Percentiles rank a stretch among this genome's conserved stretches.
phyloP scores from a whole-genome alignment of 1,139 yeast genomes.

The Saccharomyces pastorianus region DNA sequence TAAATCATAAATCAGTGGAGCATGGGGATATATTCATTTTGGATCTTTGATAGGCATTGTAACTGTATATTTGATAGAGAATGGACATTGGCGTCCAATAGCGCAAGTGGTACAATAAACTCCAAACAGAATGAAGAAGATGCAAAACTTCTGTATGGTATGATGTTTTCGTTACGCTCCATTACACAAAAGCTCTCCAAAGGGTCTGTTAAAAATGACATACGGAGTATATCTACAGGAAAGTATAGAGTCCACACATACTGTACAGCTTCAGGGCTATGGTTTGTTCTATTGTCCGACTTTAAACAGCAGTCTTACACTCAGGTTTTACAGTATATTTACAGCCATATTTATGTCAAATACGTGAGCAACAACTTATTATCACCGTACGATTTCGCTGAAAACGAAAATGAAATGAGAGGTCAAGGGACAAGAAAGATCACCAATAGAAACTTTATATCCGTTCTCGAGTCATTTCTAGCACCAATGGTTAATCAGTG shows the following conservation, averaged over 20 bases:
- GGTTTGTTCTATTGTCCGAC: conserved; percentile 70
- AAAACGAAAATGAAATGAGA: conserved; percentile 23
- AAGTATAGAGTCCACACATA: conserved; percentile 68
- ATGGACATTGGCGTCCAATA: conserved; percentile 35
- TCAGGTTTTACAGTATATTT: conserved; percentile 55
- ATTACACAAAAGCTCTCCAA: conserved; percentile 54
- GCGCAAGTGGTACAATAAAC: conserved; percentile 43
- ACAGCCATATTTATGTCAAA: conserved; percentile 58
- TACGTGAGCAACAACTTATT: conserved; percentile 55
- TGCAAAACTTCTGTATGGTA: conserved; percentile 81
- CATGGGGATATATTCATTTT: conserved; percentile 67
- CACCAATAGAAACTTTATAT: conserved; percentile 24
- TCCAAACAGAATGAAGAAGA: conserved; percentile 52
- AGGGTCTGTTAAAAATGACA: conserved; percentile 37
- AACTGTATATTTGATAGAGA: conserved; percentile 67
- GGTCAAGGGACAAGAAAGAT: conserved; percentile 30
- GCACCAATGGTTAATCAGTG: conserved; percentile 26
- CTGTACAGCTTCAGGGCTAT: conserved; percentile 72
- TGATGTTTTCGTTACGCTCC: conserved; percentile 69
- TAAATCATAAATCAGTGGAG: background rate
- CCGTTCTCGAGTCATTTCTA: conserved; percentile 25
- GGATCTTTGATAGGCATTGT: conserved; percentile 86
- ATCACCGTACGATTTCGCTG: conserved; percentile 29
- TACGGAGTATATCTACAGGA: conserved; percentile 63
- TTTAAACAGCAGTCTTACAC: conserved; percentile 53